phyloP scores from a whole-genome alignment of 2,329 filamentous ascomycete species.

The Dactylella cylindrospora region DNA sequence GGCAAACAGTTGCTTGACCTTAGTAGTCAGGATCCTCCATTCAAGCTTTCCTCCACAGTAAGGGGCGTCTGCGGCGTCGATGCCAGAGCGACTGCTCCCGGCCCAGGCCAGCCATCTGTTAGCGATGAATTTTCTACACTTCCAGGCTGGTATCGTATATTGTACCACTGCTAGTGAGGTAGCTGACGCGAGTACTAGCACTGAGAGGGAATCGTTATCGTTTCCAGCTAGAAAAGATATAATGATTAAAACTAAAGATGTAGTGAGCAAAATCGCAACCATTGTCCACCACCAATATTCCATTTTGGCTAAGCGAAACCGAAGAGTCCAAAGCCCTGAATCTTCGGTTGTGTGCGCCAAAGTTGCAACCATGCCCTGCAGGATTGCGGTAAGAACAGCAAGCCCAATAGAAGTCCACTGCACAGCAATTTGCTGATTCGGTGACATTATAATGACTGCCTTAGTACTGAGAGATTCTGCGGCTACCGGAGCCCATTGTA shows the following conservation, averaged over 20 bases:
- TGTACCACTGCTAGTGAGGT: not conserved
- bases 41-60: too few relatives aligned
- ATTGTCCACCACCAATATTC: not conserved
- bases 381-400: not conserved
- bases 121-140: not conserved
- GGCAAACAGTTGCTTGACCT: too few relatives aligned
- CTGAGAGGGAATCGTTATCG: too few relatives aligned
- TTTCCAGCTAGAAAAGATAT: too few relatives aligned
- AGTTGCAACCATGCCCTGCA: not conserved
- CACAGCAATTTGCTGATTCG: not conserved
- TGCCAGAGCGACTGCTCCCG: not conserved
- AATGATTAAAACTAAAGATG: not conserved
- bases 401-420: not conserved
- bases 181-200: not conserved
- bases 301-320: not conserved
- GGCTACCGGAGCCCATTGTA: too few relatives aligned
- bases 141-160: slow-evolving; percentile 1
- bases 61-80: too few relatives aligned
- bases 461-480: too few relatives aligned
- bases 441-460: too few relatives aligned
- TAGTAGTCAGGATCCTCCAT: too few relatives aligned
- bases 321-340: not conserved
- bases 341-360: not conserved
- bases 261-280: not conserved
- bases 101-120: not conserved